Evolutionary conservation across 2,329 filamentous ascomycete genomes (phyloP).

Genomic region (Claviceps pazoutovae): DNA sequence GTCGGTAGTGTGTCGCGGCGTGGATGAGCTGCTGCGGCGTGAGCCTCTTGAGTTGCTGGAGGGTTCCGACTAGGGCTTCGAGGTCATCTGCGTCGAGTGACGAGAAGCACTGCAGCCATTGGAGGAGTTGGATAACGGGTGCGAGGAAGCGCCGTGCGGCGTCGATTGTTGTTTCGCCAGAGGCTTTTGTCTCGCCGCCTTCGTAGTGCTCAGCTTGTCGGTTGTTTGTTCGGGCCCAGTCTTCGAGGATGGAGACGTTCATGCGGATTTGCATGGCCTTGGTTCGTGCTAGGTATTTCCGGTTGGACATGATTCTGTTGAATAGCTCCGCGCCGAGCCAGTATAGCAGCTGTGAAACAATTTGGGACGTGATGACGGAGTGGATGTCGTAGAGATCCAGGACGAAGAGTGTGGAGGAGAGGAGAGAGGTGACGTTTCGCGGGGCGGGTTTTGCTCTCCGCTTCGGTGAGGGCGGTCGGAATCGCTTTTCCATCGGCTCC

Average conservation of each 20-base stretch:
- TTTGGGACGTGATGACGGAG: constrained; percentile 86
- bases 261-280: constrained; percentile 99
- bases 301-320: constrained; percentile 93
- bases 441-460: constrained; percentile 83
- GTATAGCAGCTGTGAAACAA: constrained; percentile 83
- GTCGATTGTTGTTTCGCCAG: constrained; percentile 77
- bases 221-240: constrained; percentile 91
- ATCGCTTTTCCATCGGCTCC: constrained; percentile 79
- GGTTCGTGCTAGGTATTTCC: constrained; percentile 84
- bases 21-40: constrained; percentile 84
- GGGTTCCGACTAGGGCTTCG: constrained; percentile 73
- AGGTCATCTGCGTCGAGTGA: constrained; percentile 75
- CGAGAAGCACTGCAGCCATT: constrained; percentile 97
- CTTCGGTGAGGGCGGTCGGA: constrained; percentile 85
- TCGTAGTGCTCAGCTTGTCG: constrained; percentile 92
- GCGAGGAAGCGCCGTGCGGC: constrained; percentile 72
- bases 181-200: constrained; percentile 71
- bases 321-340: constrained; percentile 95
- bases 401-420: constrained; percentile 93
- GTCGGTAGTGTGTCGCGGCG: constrained; percentile 80
- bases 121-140: constrained; percentile 82
- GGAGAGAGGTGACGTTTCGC: constrained; percentile 84
- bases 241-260: constrained; percentile 90
- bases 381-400: constrained; percentile 98
- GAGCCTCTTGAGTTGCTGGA: constrained; percentile 76